Base-by-base conservation (phyloP, 352 stramenopile genomes). In the Peronospora destructor region DNA sequence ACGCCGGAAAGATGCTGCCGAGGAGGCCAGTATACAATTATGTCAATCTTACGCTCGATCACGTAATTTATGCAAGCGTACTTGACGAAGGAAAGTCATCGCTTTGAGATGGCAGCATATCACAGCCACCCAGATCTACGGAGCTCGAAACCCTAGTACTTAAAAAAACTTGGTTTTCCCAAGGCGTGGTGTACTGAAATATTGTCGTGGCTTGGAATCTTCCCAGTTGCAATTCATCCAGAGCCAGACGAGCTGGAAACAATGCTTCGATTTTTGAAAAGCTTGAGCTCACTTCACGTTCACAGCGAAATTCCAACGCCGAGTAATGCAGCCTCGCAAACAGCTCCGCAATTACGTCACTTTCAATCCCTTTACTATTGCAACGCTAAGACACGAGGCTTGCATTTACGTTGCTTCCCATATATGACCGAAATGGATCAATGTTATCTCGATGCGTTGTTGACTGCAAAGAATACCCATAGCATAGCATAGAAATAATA, bases 281-380 rank as follows among this genome's bases (percentile, higher is more conserved):
- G 23, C 23, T 26, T 6, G 4, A 26, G 23, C 2, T 26, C 4
- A 26, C 4, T 26, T 26, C 3, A 23, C 19, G 19, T 23, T 23
- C 4, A 26, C 23, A 26, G 23, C 23, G 4, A 26, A 26, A 26
- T 26, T 3, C 4, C 2, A 26, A 26, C 23, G 4, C 5, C 23
- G 23, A 26, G 2, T 3, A 26, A 26, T 6, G 23, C 23, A 26
- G 4, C 23, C 23, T 26, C 4, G 23, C 23, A 26, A 26, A n/a
- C n/a, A n/a, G n/a, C n/a, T 74, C 19, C 70, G 80, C 44, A 87
- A 66, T 71, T 73, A 90, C 10, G 56, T 48, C 4, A 62, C 57
- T 59, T 90, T 74, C 4, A 90, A 50, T 90, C n/a, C n/a, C n/a
- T n/a, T n/a, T n/a, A 76, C 16, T 60, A 45, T 48, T 81, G 64